Evolutionary conservation across 75 land plant genomes (phyloP), one percentile per base, ranked within the genome.

Genomic region (Gnetum montanum): DNA sequence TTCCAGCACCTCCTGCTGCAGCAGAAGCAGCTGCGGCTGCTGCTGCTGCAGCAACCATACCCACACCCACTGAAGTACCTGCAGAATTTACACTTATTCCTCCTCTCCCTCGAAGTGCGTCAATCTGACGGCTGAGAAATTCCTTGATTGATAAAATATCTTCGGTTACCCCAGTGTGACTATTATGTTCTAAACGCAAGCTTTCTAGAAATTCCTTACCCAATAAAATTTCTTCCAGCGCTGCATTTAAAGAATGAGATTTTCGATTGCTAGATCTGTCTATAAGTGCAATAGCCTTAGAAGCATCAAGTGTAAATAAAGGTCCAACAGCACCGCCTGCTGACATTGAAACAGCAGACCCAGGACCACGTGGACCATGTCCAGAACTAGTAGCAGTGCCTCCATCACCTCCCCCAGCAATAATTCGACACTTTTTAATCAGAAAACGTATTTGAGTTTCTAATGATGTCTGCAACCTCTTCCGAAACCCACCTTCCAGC

Each of bases 1-100:
- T 78, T 34, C 78, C 78, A 53, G 72, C 67, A 27, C 72, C 76
- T 58, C 84, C 83, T 60, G 90, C 79, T 30, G 91, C 79, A 73
- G 83, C 97, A 29, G 99, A 90, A 25, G 97, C 96, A 7, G 99
- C 97, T 16, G 99, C 99, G 38, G 88, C 96, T 41, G 88, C 88
- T 54, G 88, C 93, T n/a, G 97, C 97, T 70, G 72, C 97, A 59
- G 99, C 99, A 46, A 95, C 87, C 90, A 88, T 93, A 37, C 98
- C 98, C 60, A 79, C 98, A 63, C 87, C 95, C 58, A 71, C 71
- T n/a, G 94, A 76, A 41, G 78, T 77, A 76, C 81, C 83, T 50
- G 65, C 74, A 22, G 95, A 43, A 54, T 68, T 79, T 49, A 61
- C 46, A 23, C 76, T 59, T 43, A 72, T 48, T 16, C 88, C 82